Evolutionary conservation across 169 alveolate species (phyloP), one percentile per base, ranked within the genome.

Genomic region (Babesia bigemina): DNA sequence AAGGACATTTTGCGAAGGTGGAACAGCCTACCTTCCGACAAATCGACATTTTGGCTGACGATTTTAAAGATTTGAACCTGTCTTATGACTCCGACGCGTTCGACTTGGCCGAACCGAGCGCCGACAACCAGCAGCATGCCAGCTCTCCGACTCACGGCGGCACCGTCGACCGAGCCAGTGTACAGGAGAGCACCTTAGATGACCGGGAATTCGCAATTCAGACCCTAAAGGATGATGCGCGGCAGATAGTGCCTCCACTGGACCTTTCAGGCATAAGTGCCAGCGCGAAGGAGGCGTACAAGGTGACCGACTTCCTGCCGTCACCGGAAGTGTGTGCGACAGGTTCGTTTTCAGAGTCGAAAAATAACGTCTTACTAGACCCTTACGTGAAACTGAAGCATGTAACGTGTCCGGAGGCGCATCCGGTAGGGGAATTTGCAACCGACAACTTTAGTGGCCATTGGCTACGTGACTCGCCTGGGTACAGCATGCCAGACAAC

Each of bases 11-110:
- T 22, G 66, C 56, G 36, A 55, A 42, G 56, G 76, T 67, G 7
- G 76, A 67, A 14, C 76, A 67, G 42, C 76, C 76, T 8, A 67
- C 76, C 11, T 67, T 67, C 39, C 50, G 76, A 19, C 76, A 67
- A 53, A 33, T 67, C 17, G 76, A 67, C 29, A 39, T 53, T 7
- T 22, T 36, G 13, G 29, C 57, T 0, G 76, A 67, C 2, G 76
- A 67, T 29, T 21, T 67, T 9, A 42, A 29, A 11, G 57, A 55
- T 39, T 26, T 67, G 29, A 56, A 44, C 21, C 50, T 67, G 14
- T 67, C 76, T 16, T 52, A 56, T 53, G 10, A 24, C n/a, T 67
- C 76, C 45, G 19, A 55, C 36, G 76, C 52, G 39, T 67, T 65
- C 48, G 76, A 67, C 56, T 7, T 61, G 24, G 33, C 70, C 22